These are phyloP conservation scores for Gynostemma pentaphyllum DNA, from an alignment of 306 rosid genomes.

Conservation along the genomic window DNA sequence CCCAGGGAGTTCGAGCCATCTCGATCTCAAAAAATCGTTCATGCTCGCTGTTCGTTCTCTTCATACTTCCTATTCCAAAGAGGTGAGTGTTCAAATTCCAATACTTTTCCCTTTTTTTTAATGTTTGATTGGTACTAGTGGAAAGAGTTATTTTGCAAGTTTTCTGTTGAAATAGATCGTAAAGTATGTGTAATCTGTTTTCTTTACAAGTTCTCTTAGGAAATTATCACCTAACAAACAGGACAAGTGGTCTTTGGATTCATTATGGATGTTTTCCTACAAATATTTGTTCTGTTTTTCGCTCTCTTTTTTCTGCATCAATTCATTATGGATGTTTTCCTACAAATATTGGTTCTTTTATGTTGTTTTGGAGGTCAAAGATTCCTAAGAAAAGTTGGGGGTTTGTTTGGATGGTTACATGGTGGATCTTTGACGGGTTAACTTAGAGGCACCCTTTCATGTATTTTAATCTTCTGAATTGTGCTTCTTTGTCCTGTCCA, in stretches of 20 bases:
- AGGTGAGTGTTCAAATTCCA: background rate
- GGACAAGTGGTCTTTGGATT: background rate
- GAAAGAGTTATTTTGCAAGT: background rate
- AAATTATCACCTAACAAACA: background rate
- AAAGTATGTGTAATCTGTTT: conserved; percentile 1
- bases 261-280: background rate
- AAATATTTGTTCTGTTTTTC: background rate
- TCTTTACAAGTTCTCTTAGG: background rate
- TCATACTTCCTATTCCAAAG: conserved; percentile 13
- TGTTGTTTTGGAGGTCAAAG: background rate
- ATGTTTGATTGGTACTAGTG: background rate
- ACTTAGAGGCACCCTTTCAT: background rate
- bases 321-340: background rate
- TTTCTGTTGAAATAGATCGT: background rate
- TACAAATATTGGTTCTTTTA: background rate
- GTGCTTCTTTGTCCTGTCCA: background rate
- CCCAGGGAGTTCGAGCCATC: conserved; percentile 9
- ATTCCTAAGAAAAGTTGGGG: background rate
- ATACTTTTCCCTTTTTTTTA: background rate
- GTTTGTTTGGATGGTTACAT: background rate
- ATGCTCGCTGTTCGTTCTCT: conserved; percentile 17
- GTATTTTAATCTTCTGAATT: background rate
- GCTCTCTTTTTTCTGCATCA: background rate
- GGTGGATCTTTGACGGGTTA: background rate
- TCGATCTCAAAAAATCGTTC: conserved; percentile 15